Base-by-base conservation (phyloP, 768 basidiomycete genomes). In the Exidia glandulosa region DNA sequence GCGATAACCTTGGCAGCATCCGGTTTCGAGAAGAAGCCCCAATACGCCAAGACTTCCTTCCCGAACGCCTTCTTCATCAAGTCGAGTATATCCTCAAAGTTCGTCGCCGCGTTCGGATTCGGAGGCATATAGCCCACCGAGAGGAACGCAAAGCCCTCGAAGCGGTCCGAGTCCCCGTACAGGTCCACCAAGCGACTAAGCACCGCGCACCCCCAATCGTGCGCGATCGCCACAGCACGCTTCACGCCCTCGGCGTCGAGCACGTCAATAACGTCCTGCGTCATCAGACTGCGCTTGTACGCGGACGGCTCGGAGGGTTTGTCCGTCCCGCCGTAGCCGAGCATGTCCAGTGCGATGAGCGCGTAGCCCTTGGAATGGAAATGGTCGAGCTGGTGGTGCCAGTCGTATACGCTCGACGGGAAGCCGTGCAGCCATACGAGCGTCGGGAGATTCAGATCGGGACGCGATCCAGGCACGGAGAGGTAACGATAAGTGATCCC, bases 241-340 rank as follows among this genome's bases (percentile, higher is more conserved):
- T 47, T 69, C 12, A 10, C 19, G 12, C 36, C 36, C 2, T 19
- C 36, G 67, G 6, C 68, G 60, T 79, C 73, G 25, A 80, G 67
- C 36, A 80, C 69, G 56, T 78, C 77, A 33, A 76, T 59, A 7
- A 79, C 58, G 62, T 79, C 79, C 57, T 74, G 64, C 32, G 66
- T 68, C 37, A 81, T 66, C 32, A 69, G 64, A 57, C 66, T 72
- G 19, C 58, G 32, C 5, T 62, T 59, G 67, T 80, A 83, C 9
- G 67, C 64, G 3, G 61, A 62, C 2, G 67, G 59, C 54, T 78
- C 75, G 0, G 63, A 59, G 1, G 81, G 80, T 60, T 79, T 79
- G 63, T 73, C 73, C 12, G 80, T 81, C 2, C 73, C 74, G 12
- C 80, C 81, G 59, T 79, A 81, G 4, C 81, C 81, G 29, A 82